Evolutionary conservation across 176 grass and related monocot species (phyloP), one percentile per base, ranked within the genome.

Genomic region (Bonia amplexicaulis): DNA sequence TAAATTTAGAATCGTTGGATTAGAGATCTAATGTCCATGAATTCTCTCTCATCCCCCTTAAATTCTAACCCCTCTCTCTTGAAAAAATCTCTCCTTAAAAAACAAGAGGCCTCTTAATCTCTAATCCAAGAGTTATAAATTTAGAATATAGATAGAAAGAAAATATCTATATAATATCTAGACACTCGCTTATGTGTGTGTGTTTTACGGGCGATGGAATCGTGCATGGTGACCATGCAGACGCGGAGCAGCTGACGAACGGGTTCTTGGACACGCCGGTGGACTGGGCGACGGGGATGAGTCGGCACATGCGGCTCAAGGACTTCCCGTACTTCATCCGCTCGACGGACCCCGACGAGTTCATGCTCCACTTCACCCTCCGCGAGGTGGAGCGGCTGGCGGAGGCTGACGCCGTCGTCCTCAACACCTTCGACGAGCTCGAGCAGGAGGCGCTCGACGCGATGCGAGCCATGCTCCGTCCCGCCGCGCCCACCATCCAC

Each of bases 391-490:
- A 70, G 79, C 49, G 62, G 35, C 19, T 85, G 2, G 70, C 19
- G 13, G 69, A 77, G 12, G 86, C 87, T 60, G 73, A 72, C 49
- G 79, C 86, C 29, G 42, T 74, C 7, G 40, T 92, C 51, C 26
- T 92, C 73, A 89, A 89, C 69, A 89, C 87, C 52, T 70, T 92
- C 45, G 90, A 89, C 55, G 42, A 80, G 86, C 86, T 92, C 3
- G 90, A 89, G 74, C 60, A 27, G 35, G 79, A 39, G 41, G 73
- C 63, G 17, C 60, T 89, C 0, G 79, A 53, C 19, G 83, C 45
- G 42, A 77, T 90, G 83, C 77, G 71, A 13, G 54, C 71, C 78
- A 61, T 80, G 37, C 13, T 89, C 60, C 83, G 77, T 44, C 5
- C 79, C 9, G 0, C 73, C 20, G n/a, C 7, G 84, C 23, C 73